A percentile compares a stretch with the other conserved stretches of the same genome.
Evolutionary conservation across 805 yeast species (phyloP).

Genomic region (Yarrowia hollandica): DNA sequence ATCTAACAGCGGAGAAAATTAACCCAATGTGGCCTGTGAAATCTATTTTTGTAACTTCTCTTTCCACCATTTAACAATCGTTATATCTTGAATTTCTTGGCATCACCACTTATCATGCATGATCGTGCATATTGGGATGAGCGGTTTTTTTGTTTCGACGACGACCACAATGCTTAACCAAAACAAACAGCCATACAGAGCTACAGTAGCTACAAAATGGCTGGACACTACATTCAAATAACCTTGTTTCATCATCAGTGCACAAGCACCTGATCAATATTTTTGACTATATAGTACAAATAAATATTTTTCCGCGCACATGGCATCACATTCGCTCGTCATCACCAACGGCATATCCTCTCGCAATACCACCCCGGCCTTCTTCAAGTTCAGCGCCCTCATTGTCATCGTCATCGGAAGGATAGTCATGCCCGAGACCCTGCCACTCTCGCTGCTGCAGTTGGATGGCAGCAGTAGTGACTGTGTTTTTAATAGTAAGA

Average conservation of each 20-base stretch:
- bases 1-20: too few species aligned
- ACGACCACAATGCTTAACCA: too few species aligned
- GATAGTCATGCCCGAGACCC: slow-evolving; percentile 86
- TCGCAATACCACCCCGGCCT: slow-evolving; percentile 85
- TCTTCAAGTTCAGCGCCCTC: slow-evolving; percentile 81
- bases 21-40: too few species aligned
- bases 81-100: too few species aligned
- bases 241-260: neutral
- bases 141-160: neutral
- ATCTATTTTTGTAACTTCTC: too few species aligned
- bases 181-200: neutral
- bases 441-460: slow-evolving; percentile 74
- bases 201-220: too few species aligned
- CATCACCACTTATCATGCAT: slow-evolving; percentile 19
- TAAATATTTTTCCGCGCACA: slow-evolving; percentile 9
- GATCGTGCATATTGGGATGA: slow-evolving; percentile 15
- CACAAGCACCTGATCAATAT: neutral
- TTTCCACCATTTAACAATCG: too few species aligned
- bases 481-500: slow-evolving; percentile 70
- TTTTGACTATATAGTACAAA: slow-evolving; percentile 8
- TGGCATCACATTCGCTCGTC: neutral
- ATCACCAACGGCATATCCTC: slow-evolving; percentile 58
- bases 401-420: slow-evolving; percentile 44
- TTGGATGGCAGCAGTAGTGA: slow-evolving; percentile 84
- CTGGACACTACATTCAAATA: too few species aligned